Percentiles rank a stretch among this genome's conserved stretches.
phyloP scores from a whole-genome alignment of 441 rosid species.

The Gossypium laxum region DNA sequence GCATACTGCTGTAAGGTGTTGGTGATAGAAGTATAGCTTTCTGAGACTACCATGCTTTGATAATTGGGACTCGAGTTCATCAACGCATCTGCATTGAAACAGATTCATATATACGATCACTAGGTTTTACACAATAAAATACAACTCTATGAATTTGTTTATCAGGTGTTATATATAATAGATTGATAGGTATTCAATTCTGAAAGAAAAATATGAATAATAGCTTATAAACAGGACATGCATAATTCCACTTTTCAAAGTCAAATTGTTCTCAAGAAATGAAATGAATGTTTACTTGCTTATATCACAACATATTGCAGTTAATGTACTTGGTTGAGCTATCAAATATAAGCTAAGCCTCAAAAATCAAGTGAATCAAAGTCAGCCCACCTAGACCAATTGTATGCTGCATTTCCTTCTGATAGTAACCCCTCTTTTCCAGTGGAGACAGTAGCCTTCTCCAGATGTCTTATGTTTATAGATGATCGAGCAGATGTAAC shows the following conservation, averaged over 20 bases:
- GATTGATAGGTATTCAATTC: neutral
- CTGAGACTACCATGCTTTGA: slow-evolving; percentile 94
- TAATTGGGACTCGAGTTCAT: slow-evolving; percentile 82
- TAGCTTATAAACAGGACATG: neutral
- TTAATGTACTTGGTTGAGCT: neutral
- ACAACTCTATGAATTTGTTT: neutral
- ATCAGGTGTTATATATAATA: neutral
- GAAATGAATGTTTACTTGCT: neutral
- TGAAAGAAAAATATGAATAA: neutral
- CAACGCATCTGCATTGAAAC: slow-evolving; percentile 66
- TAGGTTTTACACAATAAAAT: neutral
- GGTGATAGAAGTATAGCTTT: slow-evolving; percentile 86
- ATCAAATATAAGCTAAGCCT: neutral
- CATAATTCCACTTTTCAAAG: neutral
- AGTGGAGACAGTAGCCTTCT: slow-evolving; percentile 96
- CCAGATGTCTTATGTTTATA: slow-evolving; percentile 88
- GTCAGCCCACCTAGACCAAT: slow-evolving; percentile 79
- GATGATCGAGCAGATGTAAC: slow-evolving; percentile 95
- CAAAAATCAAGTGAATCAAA: slow-evolving; percentile 6
- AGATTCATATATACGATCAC: slow-evolving; percentile 10
- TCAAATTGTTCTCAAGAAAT: neutral
- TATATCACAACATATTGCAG: neutral
- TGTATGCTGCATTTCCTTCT: slow-evolving; percentile 98
- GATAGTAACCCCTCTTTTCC: slow-evolving; percentile 98
- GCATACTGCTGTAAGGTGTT: slow-evolving; percentile 84